phyloP scores from a whole-genome alignment of 768 basidiomycete species.

The Suillus subalutaceus region DNA sequence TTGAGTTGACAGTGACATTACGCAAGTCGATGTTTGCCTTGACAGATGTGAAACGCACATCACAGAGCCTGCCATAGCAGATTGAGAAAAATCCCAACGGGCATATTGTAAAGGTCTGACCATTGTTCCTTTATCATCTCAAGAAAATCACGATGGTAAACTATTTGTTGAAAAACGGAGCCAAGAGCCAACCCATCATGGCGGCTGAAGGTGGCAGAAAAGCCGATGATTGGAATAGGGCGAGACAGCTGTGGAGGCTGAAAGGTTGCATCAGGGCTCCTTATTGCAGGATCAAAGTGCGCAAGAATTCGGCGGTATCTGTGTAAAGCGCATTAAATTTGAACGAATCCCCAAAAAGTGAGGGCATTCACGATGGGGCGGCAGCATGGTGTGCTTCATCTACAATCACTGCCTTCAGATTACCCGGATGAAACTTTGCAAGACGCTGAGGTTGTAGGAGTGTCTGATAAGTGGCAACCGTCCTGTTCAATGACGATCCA shows the following conservation, averaged over 20 bases:
- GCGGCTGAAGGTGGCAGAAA: conserved; percentile 93
- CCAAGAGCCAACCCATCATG: conserved; percentile 90
- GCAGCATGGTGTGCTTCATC: conserved; percentile 98
- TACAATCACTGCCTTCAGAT: conserved; percentile 76
- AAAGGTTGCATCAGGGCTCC: conserved; percentile 50
- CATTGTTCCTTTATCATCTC: conserved; percentile 94
- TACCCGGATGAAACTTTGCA: conserved; percentile 71
- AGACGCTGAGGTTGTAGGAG: conserved; percentile 64
- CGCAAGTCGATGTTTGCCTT: conserved; percentile 72
- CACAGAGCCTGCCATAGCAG: conserved; percentile 64
- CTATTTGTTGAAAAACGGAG: conserved; percentile 87
- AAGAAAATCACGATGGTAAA: conserved; percentile 88
- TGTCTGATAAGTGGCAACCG: conserved; percentile 90
- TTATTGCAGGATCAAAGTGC: conserved; percentile 73
- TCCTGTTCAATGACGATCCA: conserved; percentile 44
- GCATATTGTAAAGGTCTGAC: conserved; percentile 39
- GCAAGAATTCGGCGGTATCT: conserved; percentile 87
- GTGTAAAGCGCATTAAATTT: conserved; percentile 17
- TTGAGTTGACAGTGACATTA: conserved; percentile 63
- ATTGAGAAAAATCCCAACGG: not conserved
- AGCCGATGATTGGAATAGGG: conserved; percentile 84
- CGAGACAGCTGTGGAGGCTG: conserved; percentile 42
- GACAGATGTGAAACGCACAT: conserved; percentile 84
- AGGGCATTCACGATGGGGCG: conserved; percentile 78
- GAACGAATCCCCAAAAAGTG: not conserved